Base-by-base conservation (phyloP, 768 basidiomycete species). In the Trametes cubensis region DNA sequence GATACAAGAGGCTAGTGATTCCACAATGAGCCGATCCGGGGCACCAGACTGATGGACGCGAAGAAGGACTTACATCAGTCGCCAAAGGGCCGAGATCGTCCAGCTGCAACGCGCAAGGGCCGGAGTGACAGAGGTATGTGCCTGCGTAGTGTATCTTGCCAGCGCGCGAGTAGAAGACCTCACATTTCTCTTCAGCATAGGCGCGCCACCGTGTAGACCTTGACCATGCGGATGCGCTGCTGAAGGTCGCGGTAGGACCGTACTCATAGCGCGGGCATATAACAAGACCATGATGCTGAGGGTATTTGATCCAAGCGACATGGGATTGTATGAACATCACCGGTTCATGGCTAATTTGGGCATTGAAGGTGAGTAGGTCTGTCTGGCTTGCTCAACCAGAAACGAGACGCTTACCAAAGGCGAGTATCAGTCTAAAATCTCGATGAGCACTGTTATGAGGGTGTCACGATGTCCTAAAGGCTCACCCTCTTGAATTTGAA, bases 111-210 rank as follows among this genome's bases (percentile, higher is more conserved):
- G 20, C 17, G 11, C 30, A 34, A 6, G 47, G 58, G 14, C 58
- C 58, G 18, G 40, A 34, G 13, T 50, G 47, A n/a, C 40, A 49
- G 15, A 50, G 28, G 20, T 58, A 58, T 11, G 58, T 58, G 17
- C 58, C 58, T 2, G 40, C 49, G 40, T 58, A 58, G n/a, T 42
- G 26, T 13, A 44, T 25, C 21, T 42, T 17, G 7, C 58, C 48
- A 1, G 13, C 48, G 17, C 42, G 10, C 6, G 25, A 6, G 40
- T 50, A 51, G 58, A 58, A 58, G 30, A 58, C 23, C 49, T 58
- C 58, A 41, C 58, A 40, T 26, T 48, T 45, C 56, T 58, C 25
- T 15, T 58, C 48, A 4, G 17, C 42, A 28, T 44, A 55, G 13
- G 55, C 55, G 7, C 30, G 55, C 55, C 55, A 58, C 18, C 26